Evolutionary conservation across 305 asterid species (phyloP).

Genomic region (Fraxinus xanthoxyloides): DNA sequence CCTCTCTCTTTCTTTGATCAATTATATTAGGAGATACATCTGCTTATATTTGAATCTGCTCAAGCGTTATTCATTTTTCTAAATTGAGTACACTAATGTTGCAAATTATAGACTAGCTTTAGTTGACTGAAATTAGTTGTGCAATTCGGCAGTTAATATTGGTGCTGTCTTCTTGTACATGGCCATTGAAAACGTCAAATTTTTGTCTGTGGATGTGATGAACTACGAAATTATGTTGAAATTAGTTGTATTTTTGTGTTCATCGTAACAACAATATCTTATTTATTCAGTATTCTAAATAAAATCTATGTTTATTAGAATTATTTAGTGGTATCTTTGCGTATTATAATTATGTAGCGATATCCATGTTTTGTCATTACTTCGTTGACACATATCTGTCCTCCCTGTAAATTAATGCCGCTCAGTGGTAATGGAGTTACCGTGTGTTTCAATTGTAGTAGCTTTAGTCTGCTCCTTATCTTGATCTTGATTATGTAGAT

Average conservation of each 20-base stretch:
- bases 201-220: slow-evolving; percentile 9
- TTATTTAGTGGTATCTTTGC: not conserved
- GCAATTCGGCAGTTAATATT: not conserved
- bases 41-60: not conserved
- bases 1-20: not conserved
- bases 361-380: not conserved
- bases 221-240: slow-evolving; percentile 7
- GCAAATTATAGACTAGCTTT: not conserved
- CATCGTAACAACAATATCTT: not conserved
- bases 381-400: not conserved
- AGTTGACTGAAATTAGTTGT: slow-evolving; percentile 5
- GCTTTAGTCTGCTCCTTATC: slow-evolving; percentile 27
- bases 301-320: not conserved
- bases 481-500: slow-evolving; percentile 46
- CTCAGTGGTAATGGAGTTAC: slow-evolving; percentile 12
- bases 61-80: not conserved
- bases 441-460: not conserved
- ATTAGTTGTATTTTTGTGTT: not conserved
- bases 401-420: slow-evolving; percentile 9
- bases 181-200: slow-evolving; percentile 11
- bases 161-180: slow-evolving; percentile 12
- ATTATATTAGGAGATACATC: not conserved
- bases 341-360: not conserved
- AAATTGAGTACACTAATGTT: not conserved
- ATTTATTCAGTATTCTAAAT: slow-evolving; percentile 8